Conservation (phyloP, 257 asterid species). For the Cynanchum wilfordii region DNA sequence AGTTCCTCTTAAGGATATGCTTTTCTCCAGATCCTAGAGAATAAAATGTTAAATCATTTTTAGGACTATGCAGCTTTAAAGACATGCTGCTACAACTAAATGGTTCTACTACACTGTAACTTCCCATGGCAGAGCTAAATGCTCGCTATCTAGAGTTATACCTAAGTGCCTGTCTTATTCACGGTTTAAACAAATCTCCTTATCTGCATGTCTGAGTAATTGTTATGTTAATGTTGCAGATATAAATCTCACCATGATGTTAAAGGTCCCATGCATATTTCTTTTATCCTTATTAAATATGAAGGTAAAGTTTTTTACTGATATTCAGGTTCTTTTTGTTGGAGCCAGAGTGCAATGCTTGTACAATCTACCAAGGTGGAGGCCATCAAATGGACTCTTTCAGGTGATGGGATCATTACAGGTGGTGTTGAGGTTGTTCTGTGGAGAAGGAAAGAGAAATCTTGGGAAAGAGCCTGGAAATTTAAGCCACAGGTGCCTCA, state of each 20-base stretch:
- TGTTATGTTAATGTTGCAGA: not conserved
- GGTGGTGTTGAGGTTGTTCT: slow-evolving; percentile 79
- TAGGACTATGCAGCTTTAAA: not conserved
- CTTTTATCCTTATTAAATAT: slow-evolving; percentile 31
- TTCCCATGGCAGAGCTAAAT: not conserved
- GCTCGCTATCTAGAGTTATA: not conserved
- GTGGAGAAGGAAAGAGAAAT: slow-evolving; percentile 68
- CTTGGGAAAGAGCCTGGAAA: slow-evolving; percentile 93
- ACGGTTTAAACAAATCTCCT: too few species aligned
- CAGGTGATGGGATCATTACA: slow-evolving; percentile 89
- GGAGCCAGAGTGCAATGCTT: slow-evolving; percentile 92
- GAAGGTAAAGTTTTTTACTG: slow-evolving; percentile 71
- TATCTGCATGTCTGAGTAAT: not conserved
- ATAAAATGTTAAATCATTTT: not conserved
- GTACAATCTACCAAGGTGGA: slow-evolving; percentile 69
- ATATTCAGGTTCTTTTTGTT: slow-evolving; percentile 99
- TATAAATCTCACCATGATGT: not conserved
- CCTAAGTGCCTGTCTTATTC: not conserved
- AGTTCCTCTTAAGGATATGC: not conserved
- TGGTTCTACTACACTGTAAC: not conserved
- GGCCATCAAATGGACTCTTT: slow-evolving; percentile 82
- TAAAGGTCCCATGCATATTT: slow-evolving; percentile 9
- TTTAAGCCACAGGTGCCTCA: slow-evolving; percentile 72
- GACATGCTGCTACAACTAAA: not conserved
- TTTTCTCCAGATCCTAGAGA: not conserved